Percentiles rank a stretch among this genome's conserved stretches.
Evolutionary conservation across 2,329 filamentous ascomycete genomes (phyloP).

Genomic region (Calonectria ilicicola): DNA sequence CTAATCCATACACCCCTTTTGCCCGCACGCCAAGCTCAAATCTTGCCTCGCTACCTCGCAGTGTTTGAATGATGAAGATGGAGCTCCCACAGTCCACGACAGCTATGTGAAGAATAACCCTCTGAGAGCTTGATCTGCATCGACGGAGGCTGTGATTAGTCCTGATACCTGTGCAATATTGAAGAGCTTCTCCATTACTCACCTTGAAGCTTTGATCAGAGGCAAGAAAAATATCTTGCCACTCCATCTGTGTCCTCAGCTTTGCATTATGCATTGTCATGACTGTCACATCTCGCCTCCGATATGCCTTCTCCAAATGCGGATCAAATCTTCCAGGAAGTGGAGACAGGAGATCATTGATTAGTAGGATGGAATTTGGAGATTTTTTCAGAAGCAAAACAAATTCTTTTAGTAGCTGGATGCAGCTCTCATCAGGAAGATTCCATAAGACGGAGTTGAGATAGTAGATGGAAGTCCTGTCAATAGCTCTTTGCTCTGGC

Average conservation of each 20-base stretch:
- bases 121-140: background rate
- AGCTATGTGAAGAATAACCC: constrained; percentile 31
- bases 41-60: background rate
- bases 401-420: constrained; percentile 44
- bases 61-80: background rate
- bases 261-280: constrained; percentile 41
- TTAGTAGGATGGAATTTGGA: constrained; percentile 9
- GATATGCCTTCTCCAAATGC: constrained; percentile 32
- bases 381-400: constrained; percentile 38
- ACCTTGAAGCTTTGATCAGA: constrained; percentile 19
- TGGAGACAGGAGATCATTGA: constrained; percentile 35
- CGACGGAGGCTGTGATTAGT: background rate
- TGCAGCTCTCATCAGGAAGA: constrained; percentile 25
- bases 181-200: background rate
- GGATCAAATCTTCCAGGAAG: constrained; percentile 19
- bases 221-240: constrained; percentile 20
- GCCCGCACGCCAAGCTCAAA: background rate
- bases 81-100: constrained; percentile 31
- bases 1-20: too few relatives aligned
- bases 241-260: constrained; percentile 27
- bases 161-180: too few relatives aligned
- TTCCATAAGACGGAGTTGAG: constrained; percentile 34
- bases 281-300: constrained; percentile 35
- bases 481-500: background rate
- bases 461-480: constrained; percentile 17